Percentiles rank a stretch among this genome's conserved stretches.
These are phyloP conservation scores for Maudiozyma turicensis DNA, from an alignment of 805 yeast species.

Conservation along the genomic window DNA sequence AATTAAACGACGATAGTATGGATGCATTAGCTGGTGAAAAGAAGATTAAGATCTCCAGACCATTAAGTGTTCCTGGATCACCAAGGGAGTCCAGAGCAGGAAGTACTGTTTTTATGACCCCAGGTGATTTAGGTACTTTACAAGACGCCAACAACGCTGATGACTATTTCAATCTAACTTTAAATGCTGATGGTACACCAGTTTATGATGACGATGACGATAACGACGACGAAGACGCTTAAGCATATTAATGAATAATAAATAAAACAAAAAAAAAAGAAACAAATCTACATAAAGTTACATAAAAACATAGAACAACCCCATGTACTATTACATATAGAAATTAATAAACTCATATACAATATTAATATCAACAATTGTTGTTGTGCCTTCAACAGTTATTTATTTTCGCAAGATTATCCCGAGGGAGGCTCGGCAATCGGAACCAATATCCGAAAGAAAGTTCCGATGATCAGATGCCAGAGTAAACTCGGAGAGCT, in stretches of 20 bases:
- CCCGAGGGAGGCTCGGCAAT: too few relatives aligned
- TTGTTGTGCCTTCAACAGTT: too few relatives aligned
- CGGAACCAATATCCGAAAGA: too few relatives aligned
- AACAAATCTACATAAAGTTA: too few relatives aligned
- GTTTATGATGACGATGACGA: constrained; percentile 33
- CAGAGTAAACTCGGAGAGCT: too few relatives aligned
- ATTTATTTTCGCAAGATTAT: too few relatives aligned
- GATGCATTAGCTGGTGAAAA: constrained; percentile 29
- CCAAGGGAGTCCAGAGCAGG: constrained; percentile 45
- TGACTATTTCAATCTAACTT: constrained; percentile 53
- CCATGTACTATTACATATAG: too few relatives aligned
- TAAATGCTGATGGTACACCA: constrained; percentile 23
- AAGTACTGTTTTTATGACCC: constrained; percentile 74
- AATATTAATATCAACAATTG: too few relatives aligned
- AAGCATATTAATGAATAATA: neutral
- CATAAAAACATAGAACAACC: too few relatives aligned
- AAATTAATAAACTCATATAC: too few relatives aligned
- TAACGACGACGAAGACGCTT: constrained; percentile 10
- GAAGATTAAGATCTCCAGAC: constrained; percentile 71
- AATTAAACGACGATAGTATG: constrained; percentile 23
- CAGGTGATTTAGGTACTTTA: constrained; percentile 94
- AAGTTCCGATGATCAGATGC: too few relatives aligned
- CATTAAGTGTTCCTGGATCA: constrained; percentile 94
- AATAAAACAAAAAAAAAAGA: too few relatives aligned
- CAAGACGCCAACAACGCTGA: constrained; percentile 80